Evolutionary conservation across 345 rosid genomes (phyloP).

Genomic region (Lepidium didymum): DNA sequence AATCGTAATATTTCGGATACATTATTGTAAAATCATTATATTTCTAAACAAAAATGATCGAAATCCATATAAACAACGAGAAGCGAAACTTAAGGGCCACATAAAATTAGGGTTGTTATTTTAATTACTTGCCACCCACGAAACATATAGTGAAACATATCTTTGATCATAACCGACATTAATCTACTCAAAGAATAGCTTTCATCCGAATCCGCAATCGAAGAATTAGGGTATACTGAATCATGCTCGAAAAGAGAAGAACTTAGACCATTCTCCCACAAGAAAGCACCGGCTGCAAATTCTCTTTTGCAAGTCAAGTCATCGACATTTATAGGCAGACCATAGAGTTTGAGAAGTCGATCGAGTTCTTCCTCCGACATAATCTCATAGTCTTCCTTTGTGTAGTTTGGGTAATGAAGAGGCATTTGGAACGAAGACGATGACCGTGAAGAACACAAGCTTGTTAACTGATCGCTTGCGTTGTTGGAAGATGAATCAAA

Average conservation of each 20-base stretch:
- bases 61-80: neutral
- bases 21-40: neutral
- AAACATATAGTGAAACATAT: neutral
- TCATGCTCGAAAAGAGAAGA: neutral
- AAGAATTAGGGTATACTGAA: neutral
- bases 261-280: constrained; percentile 25
- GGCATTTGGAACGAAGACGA: constrained; percentile 47
- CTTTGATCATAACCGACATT: neutral
- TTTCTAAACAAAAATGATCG: neutral
- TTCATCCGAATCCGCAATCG: neutral
- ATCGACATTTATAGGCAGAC: constrained; percentile 27
- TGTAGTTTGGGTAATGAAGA: constrained; percentile 53
- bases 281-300: constrained; percentile 54
- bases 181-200: neutral
- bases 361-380: constrained; percentile 65
- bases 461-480: neutral
- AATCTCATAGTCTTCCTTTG: constrained; percentile 39
- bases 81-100: neutral
- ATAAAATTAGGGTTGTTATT: neutral
- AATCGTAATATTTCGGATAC: too few relatives aligned
- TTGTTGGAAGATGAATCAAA: neutral
- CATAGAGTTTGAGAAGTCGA: constrained; percentile 44
- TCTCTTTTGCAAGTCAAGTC: constrained; percentile 39
- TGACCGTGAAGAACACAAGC: neutral
- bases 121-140: neutral